phyloP scores from a whole-genome alignment of 305 asterid genomes.

The Fraxinus albicans region DNA sequence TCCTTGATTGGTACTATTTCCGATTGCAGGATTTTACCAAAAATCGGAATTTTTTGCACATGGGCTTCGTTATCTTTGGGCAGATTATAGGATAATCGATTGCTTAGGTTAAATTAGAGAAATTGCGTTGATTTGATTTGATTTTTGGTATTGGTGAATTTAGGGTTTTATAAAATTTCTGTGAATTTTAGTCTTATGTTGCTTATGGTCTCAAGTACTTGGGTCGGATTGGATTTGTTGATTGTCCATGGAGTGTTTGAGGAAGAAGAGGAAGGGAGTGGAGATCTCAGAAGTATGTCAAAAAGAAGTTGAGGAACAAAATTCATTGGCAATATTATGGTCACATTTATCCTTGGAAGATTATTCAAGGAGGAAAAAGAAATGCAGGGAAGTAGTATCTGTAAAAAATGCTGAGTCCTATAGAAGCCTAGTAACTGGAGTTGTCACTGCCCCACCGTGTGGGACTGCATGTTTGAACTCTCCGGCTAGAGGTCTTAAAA shows the following conservation, averaged over 20 bases:
- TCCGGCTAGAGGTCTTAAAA: conserved; percentile 72
- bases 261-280: conserved; percentile 75
- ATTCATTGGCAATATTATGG: conserved; percentile 40
- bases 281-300: conserved; percentile 41
- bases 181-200: conserved; percentile 25
- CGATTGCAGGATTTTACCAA: conserved; percentile 37
- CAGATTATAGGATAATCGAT: conserved; percentile 5
- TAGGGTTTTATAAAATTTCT: background rate
- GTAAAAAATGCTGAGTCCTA: conserved; percentile 39
- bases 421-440: conserved; percentile 57
- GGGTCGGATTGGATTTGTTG: conserved; percentile 15
- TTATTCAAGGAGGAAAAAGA: conserved; percentile 73
- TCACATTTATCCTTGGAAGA: conserved; percentile 74
- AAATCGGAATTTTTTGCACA: conserved; percentile 12
- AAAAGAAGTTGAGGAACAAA: conserved; percentile 32
- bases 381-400: conserved; percentile 58
- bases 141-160: conserved; percentile 17
- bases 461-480: conserved; percentile 47
- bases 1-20: conserved; percentile 23
- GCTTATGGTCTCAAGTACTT: conserved; percentile 24
- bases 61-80: conserved; percentile 15
- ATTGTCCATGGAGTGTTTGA: conserved; percentile 64
- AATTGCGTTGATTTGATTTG: background rate
- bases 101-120: background rate
- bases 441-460: conserved; percentile 74